Evolutionary conservation across 768 basidiomycete species (phyloP).

Genomic region (Mycena amicta): DNA sequence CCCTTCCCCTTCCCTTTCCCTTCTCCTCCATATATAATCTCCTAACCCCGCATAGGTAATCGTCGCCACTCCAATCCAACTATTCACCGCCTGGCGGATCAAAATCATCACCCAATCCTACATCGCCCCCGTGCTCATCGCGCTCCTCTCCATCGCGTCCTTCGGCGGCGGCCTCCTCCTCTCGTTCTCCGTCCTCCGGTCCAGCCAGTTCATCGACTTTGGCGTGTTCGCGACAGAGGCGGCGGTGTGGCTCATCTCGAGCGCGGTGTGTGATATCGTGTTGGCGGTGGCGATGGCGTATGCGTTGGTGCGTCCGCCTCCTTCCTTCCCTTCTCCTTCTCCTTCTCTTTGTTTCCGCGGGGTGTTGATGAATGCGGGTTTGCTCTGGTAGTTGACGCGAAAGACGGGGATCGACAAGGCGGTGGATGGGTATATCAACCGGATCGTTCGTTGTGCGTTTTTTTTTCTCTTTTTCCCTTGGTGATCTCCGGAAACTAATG

Average conservation of each 20-base stretch:
- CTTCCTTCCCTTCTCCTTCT: background rate
- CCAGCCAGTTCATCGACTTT: constrained; percentile 2
- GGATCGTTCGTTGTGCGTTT: constrained; percentile 14
- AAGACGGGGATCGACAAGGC: background rate
- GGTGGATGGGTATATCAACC: constrained; percentile 14
- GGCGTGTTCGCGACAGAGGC: background rate
- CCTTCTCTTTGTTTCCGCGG: background rate
- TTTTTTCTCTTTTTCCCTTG: background rate
- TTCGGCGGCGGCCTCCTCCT: constrained; percentile 7
- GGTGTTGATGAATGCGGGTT: background rate
- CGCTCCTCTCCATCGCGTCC: constrained; percentile 5
- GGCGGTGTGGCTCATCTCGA: constrained; percentile 7
- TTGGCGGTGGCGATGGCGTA: constrained; percentile 10
- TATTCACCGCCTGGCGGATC: constrained; percentile 18
- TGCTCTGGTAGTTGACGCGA: background rate
- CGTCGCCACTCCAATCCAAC: constrained; percentile 11
- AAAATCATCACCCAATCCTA: constrained; percentile 7
- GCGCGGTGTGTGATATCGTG: constrained; percentile 10
- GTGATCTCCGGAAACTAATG: too few relatives aligned
- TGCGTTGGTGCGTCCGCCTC: constrained; percentile 5
- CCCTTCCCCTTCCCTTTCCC: too few relatives aligned
- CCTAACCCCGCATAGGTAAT: too few relatives aligned
- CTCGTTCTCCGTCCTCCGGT: background rate
- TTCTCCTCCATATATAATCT: too few relatives aligned
- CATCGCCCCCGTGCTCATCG: constrained; percentile 1